A percentile compares a stretch with the other conserved stretches of the same genome.
phyloP scores from a whole-genome alignment of 169 alveolate species.

The Besnoitia besnoiti region DNA sequence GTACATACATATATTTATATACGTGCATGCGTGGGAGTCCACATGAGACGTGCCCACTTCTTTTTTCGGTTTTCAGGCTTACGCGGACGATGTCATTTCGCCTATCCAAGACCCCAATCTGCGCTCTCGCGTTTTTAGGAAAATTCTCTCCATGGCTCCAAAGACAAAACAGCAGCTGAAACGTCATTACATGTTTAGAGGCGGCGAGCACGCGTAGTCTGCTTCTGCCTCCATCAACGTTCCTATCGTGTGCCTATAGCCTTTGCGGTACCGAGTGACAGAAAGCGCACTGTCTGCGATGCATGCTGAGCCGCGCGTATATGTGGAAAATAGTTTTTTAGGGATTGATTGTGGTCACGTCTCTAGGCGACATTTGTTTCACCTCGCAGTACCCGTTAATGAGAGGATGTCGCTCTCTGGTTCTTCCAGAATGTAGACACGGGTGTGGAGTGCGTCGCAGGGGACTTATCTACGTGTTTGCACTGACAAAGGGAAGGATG shows the following conservation, averaged over 20 bases:
- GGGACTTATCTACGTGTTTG: too few species aligned
- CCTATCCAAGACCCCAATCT: conserved; percentile 2
- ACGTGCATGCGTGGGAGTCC: background rate
- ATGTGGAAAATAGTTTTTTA: too few species aligned
- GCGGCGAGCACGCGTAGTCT: conserved; percentile 29
- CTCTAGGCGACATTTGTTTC: too few species aligned
- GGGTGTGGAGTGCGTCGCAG: too few species aligned
- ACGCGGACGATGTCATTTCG: conserved; percentile 42
- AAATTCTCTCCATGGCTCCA: conserved; percentile 27
- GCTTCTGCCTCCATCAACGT: background rate
- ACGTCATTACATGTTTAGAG: conserved; percentile 50
- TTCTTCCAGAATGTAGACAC: too few species aligned
- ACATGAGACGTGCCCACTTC: background rate
- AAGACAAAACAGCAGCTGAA: background rate
- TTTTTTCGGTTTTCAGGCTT: background rate
- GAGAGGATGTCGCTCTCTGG: too few species aligned
- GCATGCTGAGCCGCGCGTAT: background rate
- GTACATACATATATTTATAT: background rate
- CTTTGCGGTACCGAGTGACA: background rate
- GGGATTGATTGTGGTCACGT: too few species aligned
- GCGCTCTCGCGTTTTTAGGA: background rate
- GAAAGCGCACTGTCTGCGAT: too few species aligned
- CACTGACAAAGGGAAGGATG: too few species aligned
- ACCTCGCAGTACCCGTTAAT: too few species aligned
- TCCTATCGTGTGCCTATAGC: background rate